Base-by-base conservation (phyloP, 1,284 basidiomycete species). In the Ceratobasidium sp. region DNA sequence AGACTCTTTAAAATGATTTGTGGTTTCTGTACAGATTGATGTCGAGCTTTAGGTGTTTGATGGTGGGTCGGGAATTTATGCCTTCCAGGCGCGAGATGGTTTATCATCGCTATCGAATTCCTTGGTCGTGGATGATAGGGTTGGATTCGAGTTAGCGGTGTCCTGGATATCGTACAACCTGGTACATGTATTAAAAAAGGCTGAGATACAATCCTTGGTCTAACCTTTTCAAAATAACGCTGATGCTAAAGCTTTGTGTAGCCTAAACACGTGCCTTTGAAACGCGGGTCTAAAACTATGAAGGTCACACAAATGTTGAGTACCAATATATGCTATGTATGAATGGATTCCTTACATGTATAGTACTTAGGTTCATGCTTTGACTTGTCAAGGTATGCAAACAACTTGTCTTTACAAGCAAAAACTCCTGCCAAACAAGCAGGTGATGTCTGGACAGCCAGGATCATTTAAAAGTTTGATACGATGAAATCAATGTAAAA, bases 1-100 rank as follows among this genome's bases (percentile, higher is more conserved):
- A n/a, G n/a, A n/a, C n/a, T n/a, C n/a, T n/a, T n/a, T n/a, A n/a
- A n/a, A n/a, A n/a, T n/a, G n/a, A n/a, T n/a, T n/a, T n/a, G n/a
- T n/a, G n/a, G n/a, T n/a, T 16, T 61, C n/a, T n/a, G n/a, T n/a
- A n/a, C n/a, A n/a, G n/a, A n/a, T n/a, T n/a, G n/a, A n/a, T n/a
- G n/a, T n/a, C n/a, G n/a, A n/a, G n/a, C n/a, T n/a, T n/a, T n/a
- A n/a, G n/a, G n/a, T n/a, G n/a, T n/a, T n/a, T 9, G n/a, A 18
- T n/a, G n/a, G n/a, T n/a, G n/a, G n/a, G n/a, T n/a, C n/a, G n/a
- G 58, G n/a, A 35, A 57, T 32, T 35, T 61, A 41, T 18, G 58
- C 58, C 30, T 28, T 41, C 58, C 58, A 61, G 21, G 58, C 58
- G 3, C 58, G 41, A n/a, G 35, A n/a, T n/a, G n/a, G n/a, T n/a